Evolutionary conservation across 139 green algal genomes (phyloP), one percentile per base, ranked within the genome.

Genomic region (Ulvella scutata): DNA sequence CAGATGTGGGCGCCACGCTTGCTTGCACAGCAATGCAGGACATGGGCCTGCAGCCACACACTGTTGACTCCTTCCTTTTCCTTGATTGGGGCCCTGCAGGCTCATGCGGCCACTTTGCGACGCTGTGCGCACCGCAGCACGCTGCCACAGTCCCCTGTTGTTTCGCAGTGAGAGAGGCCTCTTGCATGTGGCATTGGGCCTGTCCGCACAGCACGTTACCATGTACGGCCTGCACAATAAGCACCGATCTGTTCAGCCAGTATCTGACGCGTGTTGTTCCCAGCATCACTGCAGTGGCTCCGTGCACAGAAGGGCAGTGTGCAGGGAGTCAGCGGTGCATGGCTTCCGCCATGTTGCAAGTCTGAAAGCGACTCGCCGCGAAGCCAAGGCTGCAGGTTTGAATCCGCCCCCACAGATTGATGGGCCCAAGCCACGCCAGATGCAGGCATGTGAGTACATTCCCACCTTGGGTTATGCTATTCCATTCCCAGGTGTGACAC

Each of bases 251-350:
- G n/a, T n/a, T n/a, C n/a, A n/a, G n/a, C n/a, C n/a, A n/a, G n/a
- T n/a, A n/a, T n/a, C n/a, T n/a, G n/a, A n/a, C n/a, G n/a, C n/a
- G n/a, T n/a, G n/a, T n/a, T n/a, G n/a, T n/a, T n/a, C n/a, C n/a
- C n/a, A n/a, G n/a, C n/a, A n/a, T n/a, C n/a, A n/a, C n/a, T n/a
- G n/a, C n/a, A n/a, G 2, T 10, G 38, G 3, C 28, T 3, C 59
- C 38, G 26, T 13, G 34, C 21, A 3, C 35, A 20, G 29, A 6
- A 0, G 38, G 35, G 33, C 78, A 83, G 43, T 85, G 39, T 85
- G 77, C 23, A 90, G 82, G 74, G 80, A 92, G 62, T 82, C 78
- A 28, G 84, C 85, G 3, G 86, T 92, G 35, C 43, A 81, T 17
- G 87, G 87, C 23, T 83, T 90, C 37, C 81, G 59, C 20, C 73